Base-by-base conservation (phyloP, 352 stramenopile genomes). In the Globisporangium mamillatum region DNA sequence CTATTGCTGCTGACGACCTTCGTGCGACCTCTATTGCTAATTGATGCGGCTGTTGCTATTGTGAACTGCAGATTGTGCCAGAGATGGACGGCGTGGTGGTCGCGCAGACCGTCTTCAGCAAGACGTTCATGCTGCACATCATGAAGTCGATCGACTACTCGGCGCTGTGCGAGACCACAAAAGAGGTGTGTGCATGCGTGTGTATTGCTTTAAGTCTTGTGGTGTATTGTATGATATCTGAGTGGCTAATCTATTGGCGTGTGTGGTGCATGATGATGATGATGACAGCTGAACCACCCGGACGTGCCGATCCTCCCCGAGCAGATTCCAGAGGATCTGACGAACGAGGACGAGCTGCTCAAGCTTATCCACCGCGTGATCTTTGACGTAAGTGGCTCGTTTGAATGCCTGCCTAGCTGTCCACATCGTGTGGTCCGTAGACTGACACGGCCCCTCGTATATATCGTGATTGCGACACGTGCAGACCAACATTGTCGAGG, bases 401-500 rank as follows among this genome's bases (percentile, higher is more conserved):
- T 55, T 52, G 8, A 2, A 32, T 4, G 18, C 24, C 4, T 5
- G 38, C 38, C 44, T 24, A 12, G 44, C 7, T 52, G 44, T 52
- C 44, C 44, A 22, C 44, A 52, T 52, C 9, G 44, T 52, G 18
- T 20, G 18, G 8, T 24, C 44, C 18, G 5, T 20, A 52, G 44
- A 52, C 36, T 44, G 54, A 14, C 54, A 57, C 4, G 25, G 50
- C 18, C 50, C 2, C 18, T 12, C 50, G 27, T 18, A 14, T 25
- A 27, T 62, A 20, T 48, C 14, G 38, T 20, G 62, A 41, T 48
- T 12, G 24, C 10, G 32, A 16, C n/a, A 41, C 65, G 3, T 34
- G n/a, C 59, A 95, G 87, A 93, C 84, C 24, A 92, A 93, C 65
- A 92, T 95, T 55, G 84, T 93, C 60, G 85, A 95, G 67, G 87